Base-by-base conservation (phyloP, 1,139 yeast species). In the Magnusiomyces suaveolens region DNA sequence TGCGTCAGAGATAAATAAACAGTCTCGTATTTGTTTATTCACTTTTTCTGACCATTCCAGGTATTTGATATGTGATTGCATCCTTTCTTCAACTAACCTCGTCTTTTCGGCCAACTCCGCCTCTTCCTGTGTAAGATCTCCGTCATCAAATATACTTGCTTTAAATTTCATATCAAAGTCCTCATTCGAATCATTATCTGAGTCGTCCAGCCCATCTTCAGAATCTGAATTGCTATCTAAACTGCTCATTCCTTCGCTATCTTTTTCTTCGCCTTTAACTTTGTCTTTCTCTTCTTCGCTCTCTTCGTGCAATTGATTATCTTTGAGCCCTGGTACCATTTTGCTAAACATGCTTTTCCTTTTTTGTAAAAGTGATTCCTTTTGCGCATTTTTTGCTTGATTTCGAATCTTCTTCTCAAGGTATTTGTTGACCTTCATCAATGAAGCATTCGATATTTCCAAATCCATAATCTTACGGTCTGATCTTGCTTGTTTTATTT, bases 371-470 rank as follows among this genome's bases (percentile, higher is more conserved):
- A 48, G 44, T 43, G 54, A 53, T 24, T 59, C 53, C 14, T 48
- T 50, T 43, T 59, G 63, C 6, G 62, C 53, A 25, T 62, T 63
- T 33, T 54, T 57, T 3, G 57, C 52, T 52, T 63, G 64, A 10
- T 52, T 52, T 23, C 63, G 56, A 33, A 64, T 48, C 47, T 57
- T 52, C 49, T 60, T 62, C 52, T 66, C 69, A 38, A 66, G 54
- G 52, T 60, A 64, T 51, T 62, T 60, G 58, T 66, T 66, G 16
- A 66, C 62, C 6, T 63, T 60, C 54, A 64, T 53, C 33, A 66
- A 54, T 2, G 68, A 64, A 24, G 60, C 55, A 56, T 66, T 66
- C 8, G 68, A 61, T 18, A 66, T 65, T 54, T 66, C 68, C 52
- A 66, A 51, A 46, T 66, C 69, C 59, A 60, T 56, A 8, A 66